A percentile compares a stretch with the other conserved stretches of the same genome.
Conservation (phyloP, 2,329 filamentous ascomycete species). For the Talaromyces piceae region DNA sequence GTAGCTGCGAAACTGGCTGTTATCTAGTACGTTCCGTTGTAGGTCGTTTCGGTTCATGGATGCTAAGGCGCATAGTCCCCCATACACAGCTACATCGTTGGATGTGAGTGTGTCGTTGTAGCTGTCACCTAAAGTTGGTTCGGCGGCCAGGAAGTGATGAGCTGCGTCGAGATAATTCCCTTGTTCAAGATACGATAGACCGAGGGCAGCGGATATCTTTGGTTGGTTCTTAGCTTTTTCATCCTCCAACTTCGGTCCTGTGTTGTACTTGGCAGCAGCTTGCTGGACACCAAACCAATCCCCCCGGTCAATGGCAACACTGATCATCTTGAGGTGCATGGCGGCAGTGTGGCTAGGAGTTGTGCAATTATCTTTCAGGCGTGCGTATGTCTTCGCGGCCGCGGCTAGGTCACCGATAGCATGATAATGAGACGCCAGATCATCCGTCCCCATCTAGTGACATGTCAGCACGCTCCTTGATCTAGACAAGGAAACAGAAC, state of each 20-base stretch:
- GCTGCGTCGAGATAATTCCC: conserved; percentile 62
- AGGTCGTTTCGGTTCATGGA: conserved; percentile 77
- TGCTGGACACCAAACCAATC: conserved; percentile 67
- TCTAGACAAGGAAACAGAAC: conserved; percentile 15
- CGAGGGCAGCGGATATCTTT: conserved; percentile 60
- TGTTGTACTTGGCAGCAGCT: conserved; percentile 51
- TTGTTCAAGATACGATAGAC: conserved; percentile 53
- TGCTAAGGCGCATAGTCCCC: conserved; percentile 80
- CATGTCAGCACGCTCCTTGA: conserved; percentile 1
- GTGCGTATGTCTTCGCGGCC: conserved; percentile 69
- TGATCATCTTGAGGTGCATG: conserved; percentile 70
- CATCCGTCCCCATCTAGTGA: conserved; percentile 82
- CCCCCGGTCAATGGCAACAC: conserved; percentile 64
- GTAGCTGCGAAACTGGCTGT: conserved; percentile 71
- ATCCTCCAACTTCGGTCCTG: conserved; percentile 48
- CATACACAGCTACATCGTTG: conserved; percentile 89
- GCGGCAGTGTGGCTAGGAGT: conserved; percentile 76
- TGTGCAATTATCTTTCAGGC: conserved; percentile 87
- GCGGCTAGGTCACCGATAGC: conserved; percentile 64
- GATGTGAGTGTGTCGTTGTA: conserved; percentile 67
- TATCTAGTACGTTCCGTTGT: conserved; percentile 70
- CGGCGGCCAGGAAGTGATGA: conserved; percentile 58
- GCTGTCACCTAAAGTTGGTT: conserved; percentile 48
- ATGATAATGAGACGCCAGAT: conserved; percentile 78
- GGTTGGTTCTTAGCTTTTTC: conserved; percentile 50